Base-by-base conservation (phyloP, 1,284 basidiomycete genomes). In the Laetiporus sulphureus region DNA sequence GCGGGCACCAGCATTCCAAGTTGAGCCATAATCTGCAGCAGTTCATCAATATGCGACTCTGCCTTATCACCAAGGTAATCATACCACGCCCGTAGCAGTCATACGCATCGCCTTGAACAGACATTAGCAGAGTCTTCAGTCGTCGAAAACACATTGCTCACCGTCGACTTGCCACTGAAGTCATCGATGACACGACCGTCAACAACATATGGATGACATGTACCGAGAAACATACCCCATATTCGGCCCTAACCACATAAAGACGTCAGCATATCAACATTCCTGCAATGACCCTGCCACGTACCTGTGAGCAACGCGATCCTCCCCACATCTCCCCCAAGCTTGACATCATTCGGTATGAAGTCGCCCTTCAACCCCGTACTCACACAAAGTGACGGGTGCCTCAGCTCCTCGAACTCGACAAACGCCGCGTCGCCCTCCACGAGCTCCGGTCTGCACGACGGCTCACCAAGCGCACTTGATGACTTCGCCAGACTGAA, bases 1-100 rank as follows among this genome's bases (percentile, higher is more conserved):
- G 96, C 95, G 2, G 96, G 96, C 2, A 99, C 91, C 39, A 88
- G 79, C 84, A 98, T 99, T n/a, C 96, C 96, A 15, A 99, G 69
- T 61, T 98, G 95, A 6, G 93, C 94, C 82, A 97, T 89, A 53
- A 98, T 97, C 81, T 85, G 40, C 27, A 35, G 23, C 19, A 11
- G 24, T 18, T 32, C 20, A 48, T 38, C 8, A 21, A 40, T 24
- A 38, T 16, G 6, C 2, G 5, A 8, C 13, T 8, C 19, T 23
- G 3, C 8, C 13, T 10, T 1, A 24, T 20, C 36, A 18, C 29
- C 4, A 3, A 25, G 34, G 15, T 19, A 10, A 39, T 29, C 59
- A 78, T 41, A 83, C 81, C 46, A 96, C 83, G 22, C 88, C 94
- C 0, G 87, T 80, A 4, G 92, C 93, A n/a, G 94, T 96, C 88